Evolutionary conservation across 768 basidiomycete genomes (phyloP), one percentile per base, ranked within the genome.

Genomic region (Hortiboletus flavorubellus): DNA sequence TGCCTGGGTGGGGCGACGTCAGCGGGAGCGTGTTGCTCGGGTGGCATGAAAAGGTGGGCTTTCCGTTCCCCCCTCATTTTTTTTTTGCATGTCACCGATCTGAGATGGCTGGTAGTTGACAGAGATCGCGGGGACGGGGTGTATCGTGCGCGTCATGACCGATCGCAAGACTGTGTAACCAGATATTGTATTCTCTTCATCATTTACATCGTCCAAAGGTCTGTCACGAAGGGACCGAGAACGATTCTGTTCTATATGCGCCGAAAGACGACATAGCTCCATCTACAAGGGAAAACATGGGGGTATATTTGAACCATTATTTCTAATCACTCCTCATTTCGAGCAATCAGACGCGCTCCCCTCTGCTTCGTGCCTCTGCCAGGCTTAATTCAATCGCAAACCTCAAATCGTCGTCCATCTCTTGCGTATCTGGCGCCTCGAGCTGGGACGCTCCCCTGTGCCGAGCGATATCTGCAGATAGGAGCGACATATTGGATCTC

Each of bases 41-140:
- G 14, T 98, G 96, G 96, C 96, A 98, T 67, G 94, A 97, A 72
- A 97, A 96, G 89, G 94, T 94, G 46, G 23, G 46, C 16, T 18
- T 21, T 39, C 5, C 12, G 80, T 68, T 33, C 31, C 31, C 26
- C 26, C 26, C 5, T n/a, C n/a, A n/a, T n/a, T n/a, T 6, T 15
- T 14, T 35, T 15, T 35, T 15, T 14, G 34, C 15, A 2, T 5
- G 26, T 26, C 26, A 5, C 26, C 5, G 26, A 26, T 26, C 26
- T 26, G 26, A 26, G 26, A 26, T 26, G 26, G 26, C 26, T 26
- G 34, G 5, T 63, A 98, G 94, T 75, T 98, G 69, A 94, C 93
- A 14, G 96, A 98, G 69, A 83, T 89, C 14, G 93, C 93, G 12
- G 95, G 96, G 15, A 91, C 89, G 3, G 96, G 94, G 2, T 96